Evolutionary conservation across 805 yeast genomes (phyloP).

Genomic region (Saccharomycopsis guyanensis): DNA sequence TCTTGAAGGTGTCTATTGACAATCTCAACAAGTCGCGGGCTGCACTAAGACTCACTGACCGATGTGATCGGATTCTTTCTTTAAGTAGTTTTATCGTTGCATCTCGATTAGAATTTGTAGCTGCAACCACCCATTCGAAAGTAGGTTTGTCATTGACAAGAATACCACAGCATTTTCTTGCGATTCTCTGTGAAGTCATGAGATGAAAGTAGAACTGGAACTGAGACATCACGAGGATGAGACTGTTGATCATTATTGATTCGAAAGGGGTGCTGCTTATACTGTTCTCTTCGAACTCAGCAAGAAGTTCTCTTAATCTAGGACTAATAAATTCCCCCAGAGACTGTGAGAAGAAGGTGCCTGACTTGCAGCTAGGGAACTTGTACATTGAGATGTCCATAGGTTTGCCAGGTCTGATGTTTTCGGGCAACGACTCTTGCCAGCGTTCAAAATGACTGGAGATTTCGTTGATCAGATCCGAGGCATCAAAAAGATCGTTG

Average conservation of each 20-base stretch:
- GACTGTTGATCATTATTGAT: background rate
- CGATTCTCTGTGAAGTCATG: slow-evolving; percentile 12
- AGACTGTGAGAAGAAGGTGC: background rate
- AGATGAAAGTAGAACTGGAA: slow-evolving; percentile 11
- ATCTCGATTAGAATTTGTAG: background rate
- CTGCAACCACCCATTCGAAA: background rate
- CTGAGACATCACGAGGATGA: background rate
- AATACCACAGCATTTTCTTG: slow-evolving; percentile 5
- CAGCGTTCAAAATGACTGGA: slow-evolving; percentile 11
- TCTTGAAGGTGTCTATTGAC: slow-evolving; percentile 1
- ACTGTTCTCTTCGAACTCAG: background rate
- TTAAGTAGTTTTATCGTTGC: background rate
- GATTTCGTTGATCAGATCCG: slow-evolving; percentile 12
- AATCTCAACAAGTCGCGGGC: slow-evolving; percentile 3
- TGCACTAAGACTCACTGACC: slow-evolving; percentile 3
- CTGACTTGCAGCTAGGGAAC: background rate
- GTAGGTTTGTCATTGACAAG: slow-evolving; percentile 2
- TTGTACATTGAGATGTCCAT: slow-evolving; percentile 14
- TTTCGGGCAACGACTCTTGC: slow-evolving; percentile 14
- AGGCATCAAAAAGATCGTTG: slow-evolving; percentile 3
- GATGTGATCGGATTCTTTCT: slow-evolving; percentile 1
- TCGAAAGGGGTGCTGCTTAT: background rate
- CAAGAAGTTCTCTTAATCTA: background rate
- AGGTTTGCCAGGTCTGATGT: slow-evolving; percentile 10
- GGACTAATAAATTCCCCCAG: background rate